Base-by-base conservation (phyloP, 1,284 basidiomycete species). In the Puccinia polysora region DNA sequence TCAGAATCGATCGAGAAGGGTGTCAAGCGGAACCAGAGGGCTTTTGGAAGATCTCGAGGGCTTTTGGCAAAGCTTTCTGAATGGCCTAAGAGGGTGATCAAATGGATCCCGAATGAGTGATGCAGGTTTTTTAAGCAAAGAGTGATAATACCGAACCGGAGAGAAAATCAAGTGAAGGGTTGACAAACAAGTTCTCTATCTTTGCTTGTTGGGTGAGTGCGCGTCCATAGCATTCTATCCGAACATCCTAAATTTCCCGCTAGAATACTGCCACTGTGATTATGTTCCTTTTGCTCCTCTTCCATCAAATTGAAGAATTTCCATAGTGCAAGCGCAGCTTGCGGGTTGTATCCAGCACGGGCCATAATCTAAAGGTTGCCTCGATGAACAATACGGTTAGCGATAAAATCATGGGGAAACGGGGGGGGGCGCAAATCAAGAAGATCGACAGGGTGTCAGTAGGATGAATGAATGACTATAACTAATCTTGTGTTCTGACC, bases 121-220 rank as follows among this genome's bases (percentile, higher is more conserved):
- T n/a, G n/a, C n/a, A n/a, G n/a, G n/a, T n/a, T n/a, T 59, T 6
- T n/a, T 5, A 10, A 53, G 50, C 12, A 38, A 25, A 58, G 18
- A 14, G 28, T 5, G 4, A 7, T n/a, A n/a, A 36, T 32, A 34
- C 28, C 23, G 36, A 10, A 12, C 12, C 28, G 8, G 28, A 25
- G 47, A 12, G 1, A 59, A 40, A 36, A 25, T 12, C 32, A n/a
- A 40, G 14, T 3, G 38, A 34, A 34, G 14, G 18, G 4, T 3
- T n/a, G 47, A 75, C 76, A 60, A 38, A 78, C 80, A 52, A 77
- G 75, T 56, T 81, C 79, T 52, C 83, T 73, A n/a, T 78, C 79
- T 18, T 81, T 76, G 25, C 81, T 82, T 0, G 81, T 82, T 0
- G 83, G 83, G 78, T 84, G 83, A 0, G 83, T 84, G 8, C 82